phyloP scores from a whole-genome alignment of 306 rosid genomes.

The Dalbergia cultrata region DNA sequence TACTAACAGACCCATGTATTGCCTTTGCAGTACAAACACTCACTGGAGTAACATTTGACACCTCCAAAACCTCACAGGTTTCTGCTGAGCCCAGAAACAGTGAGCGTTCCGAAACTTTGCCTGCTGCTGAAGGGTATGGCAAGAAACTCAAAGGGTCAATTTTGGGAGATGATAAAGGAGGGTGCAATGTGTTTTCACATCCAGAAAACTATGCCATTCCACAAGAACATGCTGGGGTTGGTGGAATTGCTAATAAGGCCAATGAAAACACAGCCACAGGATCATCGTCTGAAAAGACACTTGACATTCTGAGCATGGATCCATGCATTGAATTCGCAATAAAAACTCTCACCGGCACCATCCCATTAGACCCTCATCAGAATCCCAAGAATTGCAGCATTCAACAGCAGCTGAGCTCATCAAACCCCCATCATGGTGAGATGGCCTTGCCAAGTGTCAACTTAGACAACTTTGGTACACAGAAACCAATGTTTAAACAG shows the following conservation, averaged over 20 bases:
- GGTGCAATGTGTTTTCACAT: slow-evolving; percentile 38
- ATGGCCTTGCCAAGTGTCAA: slow-evolving; percentile 46
- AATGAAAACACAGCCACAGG: slow-evolving; percentile 52
- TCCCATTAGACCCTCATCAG: slow-evolving; percentile 62
- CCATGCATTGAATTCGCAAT: slow-evolving; percentile 88
- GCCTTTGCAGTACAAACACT: slow-evolving; percentile 92
- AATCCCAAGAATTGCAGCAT: slow-evolving; percentile 57
- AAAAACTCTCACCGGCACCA: slow-evolving; percentile 73
- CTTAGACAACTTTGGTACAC: slow-evolving; percentile 41
- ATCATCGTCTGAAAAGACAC: slow-evolving; percentile 49
- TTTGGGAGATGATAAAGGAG: slow-evolving; percentile 21
- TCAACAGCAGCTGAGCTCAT: slow-evolving; percentile 62
- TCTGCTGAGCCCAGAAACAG: slow-evolving; percentile 31
- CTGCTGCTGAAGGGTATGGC: slow-evolving; percentile 39
- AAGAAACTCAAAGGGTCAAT: slow-evolving; percentile 36
- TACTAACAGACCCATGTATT: slow-evolving; percentile 87
- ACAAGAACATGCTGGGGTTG: slow-evolving; percentile 33
- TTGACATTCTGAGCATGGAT: slow-evolving; percentile 65
- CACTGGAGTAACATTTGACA: slow-evolving; percentile 62
- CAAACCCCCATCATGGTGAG: slow-evolving; percentile 46
- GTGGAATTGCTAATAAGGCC: slow-evolving; percentile 33
- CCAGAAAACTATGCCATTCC: slow-evolving; percentile 20
- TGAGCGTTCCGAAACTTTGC: slow-evolving; percentile 41
- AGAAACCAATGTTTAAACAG: slow-evolving; percentile 48
- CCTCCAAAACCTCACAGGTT: slow-evolving; percentile 47